Conservation (phyloP, 2,329 filamentous ascomycete genomes). For the Ophiostoma quercus region DNA sequence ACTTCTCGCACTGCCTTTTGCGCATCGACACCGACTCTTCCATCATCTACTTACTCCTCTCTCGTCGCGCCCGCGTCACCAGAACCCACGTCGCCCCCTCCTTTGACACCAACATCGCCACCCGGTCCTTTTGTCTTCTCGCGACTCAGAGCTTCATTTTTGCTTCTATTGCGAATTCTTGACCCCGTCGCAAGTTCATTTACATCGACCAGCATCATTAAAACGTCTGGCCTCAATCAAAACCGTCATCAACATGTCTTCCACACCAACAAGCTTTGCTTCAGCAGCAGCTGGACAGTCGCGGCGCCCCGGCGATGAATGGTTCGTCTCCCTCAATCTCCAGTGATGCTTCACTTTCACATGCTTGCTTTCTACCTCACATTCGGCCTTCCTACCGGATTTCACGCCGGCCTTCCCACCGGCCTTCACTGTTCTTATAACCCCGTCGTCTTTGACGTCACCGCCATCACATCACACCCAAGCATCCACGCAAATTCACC, state of each 20-base stretch:
- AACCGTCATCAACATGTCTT: background rate
- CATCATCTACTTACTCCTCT: background rate
- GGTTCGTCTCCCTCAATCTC: conserved; percentile 21
- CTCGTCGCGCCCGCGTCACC: conserved; percentile 1
- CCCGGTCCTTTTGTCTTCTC: background rate
- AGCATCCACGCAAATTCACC: background rate
- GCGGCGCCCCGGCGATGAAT: conserved; percentile 46
- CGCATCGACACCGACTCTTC: background rate
- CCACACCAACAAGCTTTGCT: conserved; percentile 72
- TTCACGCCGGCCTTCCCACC: background rate
- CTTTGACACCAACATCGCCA: conserved; percentile 5
- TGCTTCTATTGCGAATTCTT: background rate
- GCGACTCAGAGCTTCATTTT: background rate
- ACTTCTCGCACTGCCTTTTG: background rate
- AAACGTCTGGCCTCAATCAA: background rate
- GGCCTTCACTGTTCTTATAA: background rate
- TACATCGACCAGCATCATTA: background rate
- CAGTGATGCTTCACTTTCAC: background rate
- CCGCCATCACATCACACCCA: background rate
- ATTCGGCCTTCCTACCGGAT: no score
- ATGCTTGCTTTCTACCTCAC: background rate
- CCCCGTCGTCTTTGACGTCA: background rate
- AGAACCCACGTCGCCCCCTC: background rate
- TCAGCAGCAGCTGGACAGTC: conserved; percentile 75
- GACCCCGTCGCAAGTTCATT: background rate